These are phyloP conservation scores for Candida pseudoviswanathii DNA, from an alignment of 1,139 yeast genomes.

Conservation along the genomic window DNA sequence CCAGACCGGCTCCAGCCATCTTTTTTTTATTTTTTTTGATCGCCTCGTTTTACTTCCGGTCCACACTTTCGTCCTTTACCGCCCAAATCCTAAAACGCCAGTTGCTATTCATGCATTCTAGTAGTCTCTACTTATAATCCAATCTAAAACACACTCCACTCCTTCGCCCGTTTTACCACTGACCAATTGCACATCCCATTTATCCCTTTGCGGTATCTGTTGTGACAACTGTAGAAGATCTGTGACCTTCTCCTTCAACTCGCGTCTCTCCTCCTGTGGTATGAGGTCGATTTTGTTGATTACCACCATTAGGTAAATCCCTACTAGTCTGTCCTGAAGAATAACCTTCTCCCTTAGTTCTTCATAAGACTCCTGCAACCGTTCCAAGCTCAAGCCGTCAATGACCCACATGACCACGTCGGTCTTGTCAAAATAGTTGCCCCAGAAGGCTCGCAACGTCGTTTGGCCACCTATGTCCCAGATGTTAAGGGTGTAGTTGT, in stretches of 20 bases:
- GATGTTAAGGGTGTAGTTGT: conserved; percentile 41
- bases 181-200: conserved; percentile 44
- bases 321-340: conserved; percentile 67
- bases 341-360: conserved; percentile 65
- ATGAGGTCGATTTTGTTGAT: conserved; percentile 62
- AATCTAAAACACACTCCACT: conserved; percentile 46
- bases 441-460: conserved; percentile 81
- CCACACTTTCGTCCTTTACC: not conserved
- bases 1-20: not conserved
- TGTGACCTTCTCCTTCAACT: conserved; percentile 21
- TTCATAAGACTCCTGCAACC: conserved; percentile 62
- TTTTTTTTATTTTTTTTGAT: not conserved
- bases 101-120: conserved; percentile 1
- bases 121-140: conserved; percentile 41
- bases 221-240: conserved; percentile 25
- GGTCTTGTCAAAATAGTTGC: conserved; percentile 85
- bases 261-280: conserved; percentile 17
- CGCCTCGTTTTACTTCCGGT: not conserved
- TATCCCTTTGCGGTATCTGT: conserved; percentile 26
- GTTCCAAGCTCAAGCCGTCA: conserved; percentile 63
- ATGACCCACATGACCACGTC: conserved; percentile 92
- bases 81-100: not conserved
- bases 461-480: conserved; percentile 95
- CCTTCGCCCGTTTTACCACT: conserved; percentile 64
- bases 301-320: conserved; percentile 59